These are phyloP conservation scores for Debaryomyces maramus DNA, from an alignment of 805 yeast species.

Conservation along the genomic window DNA sequence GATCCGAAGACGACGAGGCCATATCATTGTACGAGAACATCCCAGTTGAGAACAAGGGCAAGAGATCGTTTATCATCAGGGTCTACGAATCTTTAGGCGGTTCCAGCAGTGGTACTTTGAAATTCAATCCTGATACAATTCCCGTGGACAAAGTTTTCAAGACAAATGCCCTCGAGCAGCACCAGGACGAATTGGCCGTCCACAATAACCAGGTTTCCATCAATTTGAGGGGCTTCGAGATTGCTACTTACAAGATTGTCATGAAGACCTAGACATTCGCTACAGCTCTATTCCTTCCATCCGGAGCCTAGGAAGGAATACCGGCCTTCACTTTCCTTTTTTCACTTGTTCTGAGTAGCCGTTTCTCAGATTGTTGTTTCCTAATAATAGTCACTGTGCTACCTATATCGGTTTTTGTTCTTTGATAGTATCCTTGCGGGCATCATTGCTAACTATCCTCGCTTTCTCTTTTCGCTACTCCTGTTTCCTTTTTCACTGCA, in stretches of 20 bases:
- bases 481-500: no score
- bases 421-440: no score
- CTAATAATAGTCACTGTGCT: no score
- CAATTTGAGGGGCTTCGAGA: constrained; percentile 71
- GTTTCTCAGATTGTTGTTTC: no score
- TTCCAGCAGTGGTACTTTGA: constrained; percentile 51
- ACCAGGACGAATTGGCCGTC: constrained; percentile 40
- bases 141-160: constrained; percentile 49
- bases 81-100: constrained; percentile 92
- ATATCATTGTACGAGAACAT: constrained; percentile 46
- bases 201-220: constrained; percentile 39
- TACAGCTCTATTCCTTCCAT: no score
- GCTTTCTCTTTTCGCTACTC: no score
- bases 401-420: no score
- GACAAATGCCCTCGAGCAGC: constrained; percentile 56
- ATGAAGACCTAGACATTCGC: constrained; percentile 18
- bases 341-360: no score
- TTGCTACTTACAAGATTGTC: constrained; percentile 60
- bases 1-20: constrained; percentile 81
- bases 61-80: constrained; percentile 57
- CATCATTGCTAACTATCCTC: no score
- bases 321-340: no score
- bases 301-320: no score
- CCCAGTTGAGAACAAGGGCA: constrained; percentile 46
- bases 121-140: constrained; percentile 35